phyloP scores from a whole-genome alignment of 108 stramenopile genomes.

The Pseudonitzschia pungens region DNA sequence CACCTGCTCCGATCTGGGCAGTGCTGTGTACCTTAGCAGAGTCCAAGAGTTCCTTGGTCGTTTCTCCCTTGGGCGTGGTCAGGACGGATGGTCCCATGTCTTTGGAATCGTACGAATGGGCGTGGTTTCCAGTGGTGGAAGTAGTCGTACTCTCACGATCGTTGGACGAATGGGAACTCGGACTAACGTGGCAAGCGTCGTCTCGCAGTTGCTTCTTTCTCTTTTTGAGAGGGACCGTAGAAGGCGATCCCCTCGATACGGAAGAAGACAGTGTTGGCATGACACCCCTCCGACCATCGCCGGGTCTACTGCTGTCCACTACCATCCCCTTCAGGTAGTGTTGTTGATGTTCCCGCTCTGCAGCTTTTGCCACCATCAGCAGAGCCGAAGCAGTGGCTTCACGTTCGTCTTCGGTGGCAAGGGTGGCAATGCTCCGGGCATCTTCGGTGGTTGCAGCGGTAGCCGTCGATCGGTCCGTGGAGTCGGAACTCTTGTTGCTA shows the following conservation, averaged over 20 bases:
- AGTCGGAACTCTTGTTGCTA: slow-evolving; percentile 29
- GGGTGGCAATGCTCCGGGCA: slow-evolving; percentile 28
- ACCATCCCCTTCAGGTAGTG: slow-evolving; percentile 7
- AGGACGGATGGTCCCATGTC: slow-evolving; percentile 12
- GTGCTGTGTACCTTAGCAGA: slow-evolving; percentile 31
- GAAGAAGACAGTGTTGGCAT: neutral
- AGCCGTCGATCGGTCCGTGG: slow-evolving; percentile 24
- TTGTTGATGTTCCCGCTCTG: slow-evolving; percentile 21
- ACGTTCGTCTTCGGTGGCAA: slow-evolving; percentile 37
- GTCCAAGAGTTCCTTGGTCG: slow-evolving; percentile 35
- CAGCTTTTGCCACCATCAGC: slow-evolving; percentile 29
- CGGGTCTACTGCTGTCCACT: neutral
- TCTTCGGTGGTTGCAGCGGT: slow-evolving; percentile 4
- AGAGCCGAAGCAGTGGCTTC: slow-evolving; percentile 41
- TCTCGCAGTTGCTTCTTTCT: slow-evolving; percentile 30
- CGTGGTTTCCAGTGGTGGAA: slow-evolving; percentile 8
- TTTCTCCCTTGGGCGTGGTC: slow-evolving; percentile 6
- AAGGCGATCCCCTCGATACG: neutral
- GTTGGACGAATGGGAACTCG: slow-evolving; percentile 34
- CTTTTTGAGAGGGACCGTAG: slow-evolving; percentile 40
- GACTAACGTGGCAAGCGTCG: slow-evolving; percentile 42
- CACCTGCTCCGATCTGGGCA: slow-evolving; percentile 21
- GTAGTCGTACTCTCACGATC: slow-evolving; percentile 15
- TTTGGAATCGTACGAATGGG: slow-evolving; percentile 36
- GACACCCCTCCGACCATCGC: neutral